These are phyloP conservation scores for Pichia exigua DNA, from an alignment of 805 yeast genomes.

Conservation along the genomic window DNA sequence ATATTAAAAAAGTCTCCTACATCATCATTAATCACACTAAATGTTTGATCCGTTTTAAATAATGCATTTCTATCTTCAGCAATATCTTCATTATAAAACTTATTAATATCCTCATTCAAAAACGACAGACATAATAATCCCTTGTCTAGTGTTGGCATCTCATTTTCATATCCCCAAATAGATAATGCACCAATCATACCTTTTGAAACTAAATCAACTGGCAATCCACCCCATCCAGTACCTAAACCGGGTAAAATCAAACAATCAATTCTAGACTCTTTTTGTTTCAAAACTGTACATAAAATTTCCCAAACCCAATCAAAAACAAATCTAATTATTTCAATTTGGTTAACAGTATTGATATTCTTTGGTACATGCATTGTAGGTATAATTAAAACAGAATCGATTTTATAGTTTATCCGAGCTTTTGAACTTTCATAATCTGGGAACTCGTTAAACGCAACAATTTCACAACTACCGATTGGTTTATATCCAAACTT, in stretches of 20 bases:
- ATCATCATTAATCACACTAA: constrained; percentile 4
- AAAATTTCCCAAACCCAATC: constrained; percentile 33
- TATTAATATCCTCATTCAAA: constrained; percentile 18
- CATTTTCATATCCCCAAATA: constrained; percentile 16
- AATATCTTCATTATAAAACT: constrained; percentile 5
- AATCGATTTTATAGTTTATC: constrained; percentile 22
- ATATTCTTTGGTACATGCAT: constrained; percentile 31
- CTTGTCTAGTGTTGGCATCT: constrained; percentile 10
- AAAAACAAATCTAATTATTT: constrained; percentile 22
- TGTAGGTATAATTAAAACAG: constrained; percentile 32
- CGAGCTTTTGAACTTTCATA: constrained; percentile 24
- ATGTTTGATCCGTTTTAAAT: background rate
- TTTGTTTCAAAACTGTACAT: constrained; percentile 18
- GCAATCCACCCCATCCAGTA: constrained; percentile 33
- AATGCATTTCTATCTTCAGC: background rate
- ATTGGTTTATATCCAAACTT: constrained; percentile 30
- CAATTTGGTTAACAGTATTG: background rate
- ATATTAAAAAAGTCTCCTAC: constrained; percentile 4
- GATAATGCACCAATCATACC: constrained; percentile 31
- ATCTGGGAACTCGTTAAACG: constrained; percentile 18
- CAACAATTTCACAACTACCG: constrained; percentile 24
- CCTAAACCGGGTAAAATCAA: constrained; percentile 33
- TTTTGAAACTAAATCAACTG: constrained; percentile 25
- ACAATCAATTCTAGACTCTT: constrained; percentile 16
- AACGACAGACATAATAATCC: constrained; percentile 21